Evolutionary conservation across 805 yeast species (phyloP), one percentile per base, ranked within the genome.

Genomic region (Cyberlindnera misumaiensis): DNA sequence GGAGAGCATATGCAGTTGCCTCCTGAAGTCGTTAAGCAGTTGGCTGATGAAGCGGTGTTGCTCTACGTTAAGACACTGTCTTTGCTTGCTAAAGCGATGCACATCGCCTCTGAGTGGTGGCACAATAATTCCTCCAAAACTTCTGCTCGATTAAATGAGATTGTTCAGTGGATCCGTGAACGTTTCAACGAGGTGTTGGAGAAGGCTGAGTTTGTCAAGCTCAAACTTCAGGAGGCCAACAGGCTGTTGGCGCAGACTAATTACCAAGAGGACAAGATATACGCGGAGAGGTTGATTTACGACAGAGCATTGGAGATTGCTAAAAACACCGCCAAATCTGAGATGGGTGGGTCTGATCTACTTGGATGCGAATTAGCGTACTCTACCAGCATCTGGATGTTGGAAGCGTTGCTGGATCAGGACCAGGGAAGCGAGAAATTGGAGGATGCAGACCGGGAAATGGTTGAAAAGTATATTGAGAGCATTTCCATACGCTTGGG

Each of bases 241-340:
- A 61, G 63, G 38, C 56, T 57, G 38, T 38, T 63, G 9, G 36
- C 38, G 2, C 33, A 42, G n/a, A 27, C 36, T 6, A 42, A 40
- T 31, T 42, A 34, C 28, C 38, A 32, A 7, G 34, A 39, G 13
- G 42, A 46, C 35, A 49, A 40, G 47, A 69, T 79, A 6, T 71
- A 80, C 39, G 86, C 95, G 3, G 97, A 90, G 58, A 84, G 84
- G 55, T 68, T 89, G 47, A 76, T 89, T 18, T 93, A 90, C 62
- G 96, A 93, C 51, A 70, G 97, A 35, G 97, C 97, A 2, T 70
- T 90, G 53, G 97, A 90, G 53, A 85, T 89, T 67, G 84, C 96
- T 3, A 75, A 95, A 51, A 78, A 77, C 35, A 96, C 97, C 1
- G 97, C 97, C 0, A 81, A 83, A 40, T 79, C 82, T 56, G 98